Evolutionary conservation across 306 rosid species (phyloP), one percentile per base, ranked within the genome.

Genomic region (Delonix regia): DNA sequence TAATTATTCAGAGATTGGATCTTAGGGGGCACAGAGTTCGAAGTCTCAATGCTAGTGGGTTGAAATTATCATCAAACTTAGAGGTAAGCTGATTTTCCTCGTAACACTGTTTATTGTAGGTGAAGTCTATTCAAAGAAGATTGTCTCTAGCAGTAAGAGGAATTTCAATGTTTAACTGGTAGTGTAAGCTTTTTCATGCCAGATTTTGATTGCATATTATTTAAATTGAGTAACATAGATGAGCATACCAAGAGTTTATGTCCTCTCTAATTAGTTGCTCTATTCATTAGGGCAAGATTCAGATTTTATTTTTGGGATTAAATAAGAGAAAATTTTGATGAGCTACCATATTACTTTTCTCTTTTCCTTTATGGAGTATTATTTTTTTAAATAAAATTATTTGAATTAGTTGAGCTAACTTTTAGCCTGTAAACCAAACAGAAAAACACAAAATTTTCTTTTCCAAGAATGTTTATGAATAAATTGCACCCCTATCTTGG

Each of bases 1-100:
- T 63, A 78, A 52, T 73, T 83, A 69, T 76, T 48, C 89, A 95
- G 99, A 86, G 98, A 82, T 78, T 96, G 91, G 99, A 96, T 90
- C 99, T 93, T 42, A 90, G 99, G 85, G 99, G 99, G 62, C 98
- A 93, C 80, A 93, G 91, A 85, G 94, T 96, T 77, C 93, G 93
- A 78, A 93, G 90, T 86, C 98, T 96, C 82, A 93, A 85, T 79
- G 87, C 99, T 44, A 87, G 84, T 82, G 97, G 99, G 80, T 84
- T 96, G 86, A 96, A 91, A 81, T 91, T 96, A 88, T 96, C 97
- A 60, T 85, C 98, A 41, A 93, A 86, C 87, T 86, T 96, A 79
- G 99, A 91, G 98, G 98, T 95, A 91, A 87, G 72, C 51, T 48
- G 55, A 74, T 82, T 45, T 75, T 66, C n/a, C 62, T 41, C 34